A percentile compares a stretch with the other conserved stretches of the same genome.
These are phyloP conservation scores for Pichia gijzeniarum DNA, from an alignment of 805 yeast species.

Conservation along the genomic window DNA sequence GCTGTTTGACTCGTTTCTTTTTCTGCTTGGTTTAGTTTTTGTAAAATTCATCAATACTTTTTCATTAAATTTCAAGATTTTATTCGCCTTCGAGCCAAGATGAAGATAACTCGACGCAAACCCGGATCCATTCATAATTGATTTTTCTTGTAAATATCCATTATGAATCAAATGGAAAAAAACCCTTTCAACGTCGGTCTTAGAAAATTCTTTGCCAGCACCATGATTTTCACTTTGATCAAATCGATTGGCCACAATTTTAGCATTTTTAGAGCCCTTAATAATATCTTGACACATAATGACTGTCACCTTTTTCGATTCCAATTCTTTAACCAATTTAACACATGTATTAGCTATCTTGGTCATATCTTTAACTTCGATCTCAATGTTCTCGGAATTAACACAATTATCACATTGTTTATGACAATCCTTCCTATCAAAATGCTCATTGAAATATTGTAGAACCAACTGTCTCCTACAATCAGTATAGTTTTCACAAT, in stretches of 20 bases:
- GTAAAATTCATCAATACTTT: constrained; percentile 47
- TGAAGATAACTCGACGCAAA: constrained; percentile 73
- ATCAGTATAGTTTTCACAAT: constrained; percentile 85
- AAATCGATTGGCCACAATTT: constrained; percentile 58
- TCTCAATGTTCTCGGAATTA: constrained; percentile 33
- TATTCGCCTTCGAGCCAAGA: constrained; percentile 50
- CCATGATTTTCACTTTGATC: constrained; percentile 61
- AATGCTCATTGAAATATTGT: constrained; percentile 83
- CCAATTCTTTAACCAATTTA: constrained; percentile 49
- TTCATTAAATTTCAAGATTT: constrained; percentile 35
- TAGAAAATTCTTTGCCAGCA: constrained; percentile 54
- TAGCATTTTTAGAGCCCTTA: constrained; percentile 62
- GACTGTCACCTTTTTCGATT: constrained; percentile 59
- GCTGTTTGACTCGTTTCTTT: neutral
- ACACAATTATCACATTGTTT: constrained; percentile 85
- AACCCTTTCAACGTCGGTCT: constrained; percentile 71
- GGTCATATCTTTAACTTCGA: constrained; percentile 63
- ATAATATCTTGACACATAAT: constrained; percentile 78
- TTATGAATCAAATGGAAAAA: constrained; percentile 71
- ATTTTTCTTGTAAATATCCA: constrained; percentile 61
- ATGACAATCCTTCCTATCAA: constrained; percentile 58
- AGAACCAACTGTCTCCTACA: constrained; percentile 86
- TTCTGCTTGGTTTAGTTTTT: neutral
- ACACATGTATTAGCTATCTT: constrained; percentile 52
- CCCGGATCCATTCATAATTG: constrained; percentile 62